phyloP scores from a whole-genome alignment of 768 basidiomycete genomes.

The Ramaria sp. region DNA sequence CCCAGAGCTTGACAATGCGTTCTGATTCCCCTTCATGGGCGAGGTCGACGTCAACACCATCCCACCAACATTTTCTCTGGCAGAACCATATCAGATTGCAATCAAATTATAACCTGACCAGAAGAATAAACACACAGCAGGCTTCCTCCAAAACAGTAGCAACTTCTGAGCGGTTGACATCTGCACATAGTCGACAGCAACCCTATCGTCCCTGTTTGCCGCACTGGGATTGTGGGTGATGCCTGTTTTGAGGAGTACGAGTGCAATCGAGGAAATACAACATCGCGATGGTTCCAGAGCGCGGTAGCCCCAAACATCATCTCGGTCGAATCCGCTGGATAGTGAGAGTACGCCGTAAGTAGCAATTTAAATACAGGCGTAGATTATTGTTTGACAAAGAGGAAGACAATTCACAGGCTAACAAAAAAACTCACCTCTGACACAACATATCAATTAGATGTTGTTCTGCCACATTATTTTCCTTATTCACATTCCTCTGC shows the following conservation, averaged over 20 bases:
- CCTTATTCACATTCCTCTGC: constrained; percentile 97
- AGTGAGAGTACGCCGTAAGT: neutral
- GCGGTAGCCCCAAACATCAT: constrained; percentile 98
- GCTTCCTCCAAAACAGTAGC: constrained; percentile 96
- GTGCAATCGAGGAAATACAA: constrained; percentile 96
- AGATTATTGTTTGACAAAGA: neutral
- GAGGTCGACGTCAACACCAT: constrained; percentile 85
- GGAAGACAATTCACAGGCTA: constrained; percentile 3
- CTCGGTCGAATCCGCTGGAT: constrained; percentile 84
- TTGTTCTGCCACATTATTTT: constrained; percentile 97
- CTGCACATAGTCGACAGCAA: constrained; percentile 81
- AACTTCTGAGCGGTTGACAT: constrained; percentile 98
- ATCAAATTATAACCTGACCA: constrained; percentile 1
- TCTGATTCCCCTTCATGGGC: constrained; percentile 37
- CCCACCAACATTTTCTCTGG: constrained; percentile 99
- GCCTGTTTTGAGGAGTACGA: constrained; percentile 94
- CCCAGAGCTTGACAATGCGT: constrained; percentile 82
- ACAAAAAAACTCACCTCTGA: constrained; percentile 72
- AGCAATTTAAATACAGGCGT: neutral
- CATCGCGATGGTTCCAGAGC: constrained; percentile 93
- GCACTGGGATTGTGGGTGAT: constrained; percentile 53
- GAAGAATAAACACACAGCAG: constrained; percentile 62
- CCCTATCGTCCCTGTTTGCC: constrained; percentile 52
- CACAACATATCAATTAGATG: constrained; percentile 99
- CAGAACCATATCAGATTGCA: neutral